A percentile compares a stretch with the other conserved stretches of the same genome.
Conservation (phyloP, 495 filamentous ascomycete genomes). For the Penicillium roqueforti region DNA sequence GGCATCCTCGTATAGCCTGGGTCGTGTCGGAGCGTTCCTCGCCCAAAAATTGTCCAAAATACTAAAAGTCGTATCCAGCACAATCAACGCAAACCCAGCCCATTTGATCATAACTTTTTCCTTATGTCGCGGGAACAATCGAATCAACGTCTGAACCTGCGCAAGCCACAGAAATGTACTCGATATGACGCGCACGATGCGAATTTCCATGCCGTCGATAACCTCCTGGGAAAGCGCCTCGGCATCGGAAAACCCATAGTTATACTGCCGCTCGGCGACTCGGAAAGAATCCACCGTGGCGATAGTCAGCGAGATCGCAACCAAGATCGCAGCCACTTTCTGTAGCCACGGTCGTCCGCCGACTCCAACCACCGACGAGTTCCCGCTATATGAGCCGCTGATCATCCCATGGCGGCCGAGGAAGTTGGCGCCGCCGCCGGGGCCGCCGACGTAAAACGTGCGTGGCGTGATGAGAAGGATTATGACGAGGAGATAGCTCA, state of each 20-base stretch:
- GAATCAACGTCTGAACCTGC: slow-evolving; percentile 92
- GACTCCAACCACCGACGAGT: slow-evolving; percentile 73
- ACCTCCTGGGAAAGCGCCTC: slow-evolving; percentile 66
- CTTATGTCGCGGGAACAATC: slow-evolving; percentile 90
- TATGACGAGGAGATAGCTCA: slow-evolving; percentile 90
- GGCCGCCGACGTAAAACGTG: slow-evolving; percentile 80
- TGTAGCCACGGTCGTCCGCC: slow-evolving; percentile 93
- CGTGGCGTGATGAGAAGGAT: slow-evolving; percentile 90
- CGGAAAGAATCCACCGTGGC: slow-evolving; percentile 85
- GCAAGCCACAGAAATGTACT: slow-evolving; percentile 96
- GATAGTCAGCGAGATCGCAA: slow-evolving; percentile 88
- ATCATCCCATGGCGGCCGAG: slow-evolving; percentile 83
- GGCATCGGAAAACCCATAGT: slow-evolving; percentile 67
- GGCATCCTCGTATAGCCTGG: slow-evolving; percentile 75
- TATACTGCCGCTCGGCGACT: slow-evolving; percentile 76
- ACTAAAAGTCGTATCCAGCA: slow-evolving; percentile 83
- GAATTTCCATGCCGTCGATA: slow-evolving; percentile 75
- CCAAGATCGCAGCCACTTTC: slow-evolving; percentile 85
- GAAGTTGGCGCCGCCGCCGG: slow-evolving; percentile 61
- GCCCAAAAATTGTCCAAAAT: slow-evolving; percentile 80
- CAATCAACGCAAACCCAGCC: slow-evolving; percentile 90
- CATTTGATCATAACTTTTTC: slow-evolving; percentile 99
- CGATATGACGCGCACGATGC: slow-evolving; percentile 83
- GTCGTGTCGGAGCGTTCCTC: slow-evolving; percentile 54
- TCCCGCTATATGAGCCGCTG: slow-evolving; percentile 63